Percentiles rank a stretch among this genome's conserved stretches.
Conservation (phyloP, 2,329 filamentous ascomycete genomes). For the Kalaharituber pfeilii region DNA sequence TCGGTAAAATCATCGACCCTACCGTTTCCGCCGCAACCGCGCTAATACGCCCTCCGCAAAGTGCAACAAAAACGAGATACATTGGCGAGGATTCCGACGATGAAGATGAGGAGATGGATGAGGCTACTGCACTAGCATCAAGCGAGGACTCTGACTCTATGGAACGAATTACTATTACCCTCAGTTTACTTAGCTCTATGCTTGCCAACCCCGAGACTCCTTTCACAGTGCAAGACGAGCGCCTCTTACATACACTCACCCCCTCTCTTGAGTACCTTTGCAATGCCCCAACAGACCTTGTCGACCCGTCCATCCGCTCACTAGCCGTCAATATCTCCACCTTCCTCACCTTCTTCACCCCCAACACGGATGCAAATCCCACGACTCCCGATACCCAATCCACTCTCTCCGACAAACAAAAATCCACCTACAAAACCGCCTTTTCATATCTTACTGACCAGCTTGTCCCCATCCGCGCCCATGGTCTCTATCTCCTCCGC, state of each 20-base stretch:
- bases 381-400: conserved; percentile 14
- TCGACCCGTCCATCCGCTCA: conserved; percentile 15
- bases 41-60: background rate
- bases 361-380: background rate
- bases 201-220: conserved; percentile 26
- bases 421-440: conserved; percentile 44
- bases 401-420: conserved; percentile 31
- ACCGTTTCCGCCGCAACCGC: conserved; percentile 31
- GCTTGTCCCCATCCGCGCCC: conserved; percentile 47
- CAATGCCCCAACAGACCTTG: background rate
- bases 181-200: conserved; percentile 28
- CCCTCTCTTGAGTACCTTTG: conserved; percentile 19
- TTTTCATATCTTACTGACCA: conserved; percentile 47
- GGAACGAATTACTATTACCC: conserved; percentile 28
- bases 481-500: conserved; percentile 45
- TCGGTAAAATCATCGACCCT: conserved; percentile 30
- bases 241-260: conserved; percentile 20
- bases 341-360: conserved; percentile 16
- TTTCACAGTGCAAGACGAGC: conserved; percentile 22
- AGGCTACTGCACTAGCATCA: background rate
- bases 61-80: background rate
- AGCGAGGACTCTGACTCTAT: conserved; percentile 17
- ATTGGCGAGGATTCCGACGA: conserved; percentile 38
- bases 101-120: conserved; percentile 23
- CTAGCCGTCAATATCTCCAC: conserved; percentile 20